A percentile compares a stretch with the other conserved stretches of the same genome.
These are phyloP conservation scores for Botryotinia convoluta DNA, from an alignment of 2,329 filamentous ascomycete species.

Conservation along the genomic window DNA sequence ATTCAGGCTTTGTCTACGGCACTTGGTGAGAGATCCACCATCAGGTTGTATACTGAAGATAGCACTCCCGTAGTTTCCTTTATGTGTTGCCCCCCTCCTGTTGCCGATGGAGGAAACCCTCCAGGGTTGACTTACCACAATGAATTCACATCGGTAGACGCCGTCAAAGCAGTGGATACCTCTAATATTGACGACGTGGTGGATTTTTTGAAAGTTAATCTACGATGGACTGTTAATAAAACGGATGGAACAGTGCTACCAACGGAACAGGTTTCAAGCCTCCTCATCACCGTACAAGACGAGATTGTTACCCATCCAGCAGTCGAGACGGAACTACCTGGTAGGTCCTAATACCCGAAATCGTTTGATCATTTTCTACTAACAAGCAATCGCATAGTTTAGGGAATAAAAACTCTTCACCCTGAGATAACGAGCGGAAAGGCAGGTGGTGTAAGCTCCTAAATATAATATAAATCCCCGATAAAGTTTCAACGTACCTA, in stretches of 20 bases:
- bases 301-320: conserved; percentile 26
- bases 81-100: not conserved
- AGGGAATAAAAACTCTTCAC: conserved; percentile 30
- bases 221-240: conserved; percentile 34
- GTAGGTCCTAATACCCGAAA: not conserved
- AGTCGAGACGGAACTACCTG: conserved; percentile 28
- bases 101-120: conserved; percentile 13
- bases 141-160: conserved; percentile 27
- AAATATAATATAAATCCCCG: not conserved
- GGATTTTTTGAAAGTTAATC: conserved; percentile 27
- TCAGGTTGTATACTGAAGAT: not conserved
- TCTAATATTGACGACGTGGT: conserved; percentile 22
- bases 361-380: not conserved
- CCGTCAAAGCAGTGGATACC: conserved; percentile 19
- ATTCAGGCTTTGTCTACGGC: not conserved
- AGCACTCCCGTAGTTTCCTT: not conserved
- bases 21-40: not conserved
- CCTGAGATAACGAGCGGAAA: conserved; percentile 24
- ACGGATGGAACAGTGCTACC: conserved; percentile 9
- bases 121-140: conserved; percentile 28
- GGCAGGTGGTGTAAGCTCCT: not conserved
- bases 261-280: conserved; percentile 19
- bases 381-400: conserved; percentile 1
- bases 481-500: not conserved
- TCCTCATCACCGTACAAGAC: conserved; percentile 29